Base-by-base conservation (phyloP, 2,329 filamentous ascomycete species). In the Trichoderma citrinoviride region DNA sequence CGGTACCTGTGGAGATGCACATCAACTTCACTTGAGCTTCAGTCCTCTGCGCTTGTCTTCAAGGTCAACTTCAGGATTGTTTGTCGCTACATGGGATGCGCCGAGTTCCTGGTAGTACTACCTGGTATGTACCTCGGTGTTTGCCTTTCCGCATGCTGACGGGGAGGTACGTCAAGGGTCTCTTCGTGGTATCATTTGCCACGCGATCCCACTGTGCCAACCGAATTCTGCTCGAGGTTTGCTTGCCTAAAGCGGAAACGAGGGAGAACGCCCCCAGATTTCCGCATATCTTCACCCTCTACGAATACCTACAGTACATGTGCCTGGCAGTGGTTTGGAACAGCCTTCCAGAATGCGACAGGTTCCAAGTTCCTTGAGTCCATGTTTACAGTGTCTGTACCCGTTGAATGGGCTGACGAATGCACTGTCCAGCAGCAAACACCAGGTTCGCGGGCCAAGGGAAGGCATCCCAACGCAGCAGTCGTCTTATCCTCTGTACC, bases 231-330 rank as follows among this genome's bases (percentile, higher is more conserved):
- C 33, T 2, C 49, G n/a, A 54, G 49, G 37, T 46, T 17, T 44
- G 25, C 49, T 54, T 62, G 40, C 60, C 60, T 62, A 54, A 54
- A 62, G 49, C 49, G 60, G 60, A 29, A 62, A 54, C 52, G 46
- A 3, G 47, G 21, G 17, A 44, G 37, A n/a, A 23, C 33, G 40
- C 37, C 37, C 23, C 53, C 53, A 43, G 53, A 29, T 50, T 37
- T 15, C 37, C 29, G 56, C 19, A 60, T 8, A 60, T 49, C 19
- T 21, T n/a, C 4, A n/a, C n/a, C 19, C 49, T 52, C 27, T 25
- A 27, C 33, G 12, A 37, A 14, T 37, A 14, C 12, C n/a, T 47
- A 47, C 19, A 47, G 19, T 25, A 27, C 14, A 27, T 33, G 27
- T 29, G 49, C 33, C 19, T 52, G 33, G 33, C 33, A 37, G 8